These are phyloP conservation scores for Phaeoacremonium minimum DNA, from an alignment of 2,329 filamentous ascomycete species.

Conservation along the genomic window DNA sequence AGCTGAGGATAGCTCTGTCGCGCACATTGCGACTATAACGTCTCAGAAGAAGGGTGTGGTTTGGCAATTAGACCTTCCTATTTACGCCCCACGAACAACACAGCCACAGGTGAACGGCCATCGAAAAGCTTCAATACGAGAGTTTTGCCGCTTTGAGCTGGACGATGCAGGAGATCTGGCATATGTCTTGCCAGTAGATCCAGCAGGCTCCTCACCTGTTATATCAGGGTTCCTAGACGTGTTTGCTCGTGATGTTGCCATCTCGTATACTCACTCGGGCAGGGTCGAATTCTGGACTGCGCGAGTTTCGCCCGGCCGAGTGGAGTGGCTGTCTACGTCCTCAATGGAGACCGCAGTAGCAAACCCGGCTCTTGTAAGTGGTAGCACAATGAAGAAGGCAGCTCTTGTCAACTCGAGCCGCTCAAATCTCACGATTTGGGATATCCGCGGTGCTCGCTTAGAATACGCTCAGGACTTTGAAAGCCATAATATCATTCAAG, in stretches of 20 bases:
- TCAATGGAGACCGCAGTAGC: constrained; percentile 73
- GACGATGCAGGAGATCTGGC: constrained; percentile 53
- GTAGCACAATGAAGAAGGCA: constrained; percentile 81
- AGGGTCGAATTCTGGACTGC: constrained; percentile 83
- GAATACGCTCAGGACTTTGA: constrained; percentile 77
- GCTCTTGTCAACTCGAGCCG: constrained; percentile 72
- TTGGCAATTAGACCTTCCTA: constrained; percentile 70
- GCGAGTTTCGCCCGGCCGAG: constrained; percentile 58
- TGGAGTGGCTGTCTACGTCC: constrained; percentile 81
- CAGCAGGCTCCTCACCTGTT: constrained; percentile 68
- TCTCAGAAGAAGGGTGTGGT: constrained; percentile 75
- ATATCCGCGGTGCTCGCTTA: constrained; percentile 73
- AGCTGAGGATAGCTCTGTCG: constrained; percentile 48
- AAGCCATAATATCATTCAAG: constrained; percentile 69
- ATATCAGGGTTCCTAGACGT: constrained; percentile 78
- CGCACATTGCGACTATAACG: constrained; percentile 77
- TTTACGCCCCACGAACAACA: constrained; percentile 22
- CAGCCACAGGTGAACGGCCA: constrained; percentile 25
- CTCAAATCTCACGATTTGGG: constrained; percentile 85
- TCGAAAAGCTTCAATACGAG: constrained; percentile 39
- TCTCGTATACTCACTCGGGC: constrained; percentile 76
- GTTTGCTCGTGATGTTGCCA: constrained; percentile 79
- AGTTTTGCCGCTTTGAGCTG: constrained; percentile 71
- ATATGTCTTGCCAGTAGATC: constrained; percentile 77
- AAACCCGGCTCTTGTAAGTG: constrained; percentile 74